These are phyloP conservation scores for Phytophthora agathidicida DNA, from an alignment of 352 stramenopile genomes.

Conservation along the genomic window DNA sequence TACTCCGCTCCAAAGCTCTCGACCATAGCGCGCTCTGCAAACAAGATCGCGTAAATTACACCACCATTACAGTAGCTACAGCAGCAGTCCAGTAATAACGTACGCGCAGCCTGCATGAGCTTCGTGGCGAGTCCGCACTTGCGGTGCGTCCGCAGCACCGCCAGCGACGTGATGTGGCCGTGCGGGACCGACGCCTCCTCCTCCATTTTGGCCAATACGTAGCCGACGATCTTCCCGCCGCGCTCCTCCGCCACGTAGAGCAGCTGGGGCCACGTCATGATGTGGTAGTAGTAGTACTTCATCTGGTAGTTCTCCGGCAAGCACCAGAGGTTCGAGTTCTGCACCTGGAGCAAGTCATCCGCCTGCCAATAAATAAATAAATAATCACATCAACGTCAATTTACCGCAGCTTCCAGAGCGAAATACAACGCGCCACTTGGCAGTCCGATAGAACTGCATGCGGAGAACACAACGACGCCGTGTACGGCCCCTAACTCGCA, in stretches of 20 bases:
- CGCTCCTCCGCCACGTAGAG: slow-evolving; percentile 98
- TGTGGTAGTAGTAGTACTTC: slow-evolving; percentile 99
- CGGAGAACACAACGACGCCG: not conserved
- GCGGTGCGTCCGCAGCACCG: slow-evolving; percentile 96
- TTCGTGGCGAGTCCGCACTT: slow-evolving; percentile 98
- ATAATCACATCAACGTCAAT: slow-evolving; percentile 1
- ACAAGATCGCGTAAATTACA: not conserved
- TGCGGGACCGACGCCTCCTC: slow-evolving; percentile 90
- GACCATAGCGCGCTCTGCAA: slow-evolving; percentile 93
- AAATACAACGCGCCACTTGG: not conserved
- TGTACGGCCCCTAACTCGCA: not conserved
- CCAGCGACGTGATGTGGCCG: slow-evolving; percentile 99
- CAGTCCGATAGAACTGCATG: not conserved
- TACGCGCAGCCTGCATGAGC: slow-evolving; percentile 96
- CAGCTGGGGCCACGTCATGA: slow-evolving; percentile 99
- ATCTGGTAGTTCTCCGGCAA: slow-evolving; percentile 99
- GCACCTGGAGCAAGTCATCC: slow-evolving; percentile 98
- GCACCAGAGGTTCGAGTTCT: slow-evolving; percentile 99
- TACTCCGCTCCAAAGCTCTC: slow-evolving; percentile 98
- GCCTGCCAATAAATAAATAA: slow-evolving; percentile 50
- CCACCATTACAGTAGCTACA: no score
- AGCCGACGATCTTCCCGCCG: slow-evolving; percentile 98
- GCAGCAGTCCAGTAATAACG: slow-evolving; percentile 22
- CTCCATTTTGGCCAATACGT: slow-evolving; percentile 99
- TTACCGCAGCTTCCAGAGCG: not conserved